These are phyloP conservation scores for Striga hermonthica DNA, from an alignment of 305 asterid genomes.

Conservation along the genomic window DNA sequence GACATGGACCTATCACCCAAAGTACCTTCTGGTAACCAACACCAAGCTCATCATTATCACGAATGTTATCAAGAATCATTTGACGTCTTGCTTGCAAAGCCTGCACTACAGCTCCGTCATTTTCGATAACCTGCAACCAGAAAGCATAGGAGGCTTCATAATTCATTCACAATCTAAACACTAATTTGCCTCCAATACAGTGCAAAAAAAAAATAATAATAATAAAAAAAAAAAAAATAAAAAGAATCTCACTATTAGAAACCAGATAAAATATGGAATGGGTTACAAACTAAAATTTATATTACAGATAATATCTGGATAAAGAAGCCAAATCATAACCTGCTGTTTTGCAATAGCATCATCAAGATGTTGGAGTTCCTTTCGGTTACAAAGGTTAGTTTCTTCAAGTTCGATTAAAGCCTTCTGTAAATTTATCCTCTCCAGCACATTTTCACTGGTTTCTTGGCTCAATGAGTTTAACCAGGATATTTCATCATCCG, in stretches of 20 bases:
- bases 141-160: conserved; percentile 10
- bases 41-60: conserved; percentile 95
- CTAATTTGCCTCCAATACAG: background rate
- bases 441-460: conserved; percentile 94
- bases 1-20: conserved; percentile 20
- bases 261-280: conserved; percentile 13
- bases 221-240: too few relatives aligned
- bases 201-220: background rate
- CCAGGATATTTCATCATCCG: conserved; percentile 73
- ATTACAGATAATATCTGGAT: conserved; percentile 17
- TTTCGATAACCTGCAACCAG: conserved; percentile 56
- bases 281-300: conserved; percentile 25
- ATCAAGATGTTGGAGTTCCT: conserved; percentile 84
- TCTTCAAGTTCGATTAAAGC: conserved; percentile 89
- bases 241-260: conserved; percentile 23
- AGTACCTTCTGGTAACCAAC: conserved; percentile 75
- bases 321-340: conserved; percentile 40
- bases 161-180: background rate
- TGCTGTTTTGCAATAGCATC: conserved; percentile 79
- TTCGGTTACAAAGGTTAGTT: conserved; percentile 75
- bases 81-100: conserved; percentile 81
- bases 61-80: conserved; percentile 88
- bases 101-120: conserved; percentile 73
- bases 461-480: conserved; percentile 79
- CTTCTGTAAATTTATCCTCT: conserved; percentile 90